phyloP scores from a whole-genome alignment of 2,329 filamentous ascomycete species.

The Sporothrix protearum region DNA sequence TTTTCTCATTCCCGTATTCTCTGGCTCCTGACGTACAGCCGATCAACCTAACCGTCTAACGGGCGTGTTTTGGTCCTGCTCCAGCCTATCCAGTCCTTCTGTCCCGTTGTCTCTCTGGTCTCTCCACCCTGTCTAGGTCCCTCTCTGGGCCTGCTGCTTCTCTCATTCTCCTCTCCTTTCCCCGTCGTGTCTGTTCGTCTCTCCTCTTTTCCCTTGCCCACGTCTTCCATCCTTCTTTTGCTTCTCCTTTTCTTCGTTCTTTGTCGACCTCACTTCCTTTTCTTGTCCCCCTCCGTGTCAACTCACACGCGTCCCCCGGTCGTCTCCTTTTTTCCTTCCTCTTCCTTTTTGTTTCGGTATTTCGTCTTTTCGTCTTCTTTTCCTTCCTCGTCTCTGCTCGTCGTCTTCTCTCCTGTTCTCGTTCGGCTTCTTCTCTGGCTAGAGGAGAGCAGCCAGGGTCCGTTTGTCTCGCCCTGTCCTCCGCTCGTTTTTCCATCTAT shows the following conservation, averaged over 20 bases:
- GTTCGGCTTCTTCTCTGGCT: slow-evolving; percentile 14
- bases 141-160: slow-evolving; percentile 2
- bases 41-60: neutral
- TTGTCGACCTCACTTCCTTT: slow-evolving; percentile 21
- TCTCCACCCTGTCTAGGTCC: neutral
- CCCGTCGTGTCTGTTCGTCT: slow-evolving; percentile 29
- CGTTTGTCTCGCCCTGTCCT: slow-evolving; percentile 8
- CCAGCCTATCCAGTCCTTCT: neutral
- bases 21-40: neutral
- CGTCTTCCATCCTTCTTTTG: slow-evolving; percentile 23
- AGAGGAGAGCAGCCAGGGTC: slow-evolving; percentile 7
- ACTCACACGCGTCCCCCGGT: slow-evolving; percentile 10
- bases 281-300: neutral
- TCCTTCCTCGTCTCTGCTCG: neutral
- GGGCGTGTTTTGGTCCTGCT: slow-evolving; percentile 4
- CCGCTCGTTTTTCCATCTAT: slow-evolving; percentile 1
- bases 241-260: slow-evolving; percentile 27
- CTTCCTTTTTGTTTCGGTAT: slow-evolving; percentile 21
- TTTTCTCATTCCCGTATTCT: slow-evolving; percentile 14
- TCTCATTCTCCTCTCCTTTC: slow-evolving; percentile 27
- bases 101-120: neutral
- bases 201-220: slow-evolving; percentile 24
- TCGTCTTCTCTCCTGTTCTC: slow-evolving; percentile 14
- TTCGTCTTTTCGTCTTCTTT: slow-evolving; percentile 17
- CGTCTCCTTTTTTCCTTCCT: slow-evolving; percentile 11